Evolutionary conservation across 208 protist species (phyloP).

Genomic region (Trypanosoma congolense): DNA sequence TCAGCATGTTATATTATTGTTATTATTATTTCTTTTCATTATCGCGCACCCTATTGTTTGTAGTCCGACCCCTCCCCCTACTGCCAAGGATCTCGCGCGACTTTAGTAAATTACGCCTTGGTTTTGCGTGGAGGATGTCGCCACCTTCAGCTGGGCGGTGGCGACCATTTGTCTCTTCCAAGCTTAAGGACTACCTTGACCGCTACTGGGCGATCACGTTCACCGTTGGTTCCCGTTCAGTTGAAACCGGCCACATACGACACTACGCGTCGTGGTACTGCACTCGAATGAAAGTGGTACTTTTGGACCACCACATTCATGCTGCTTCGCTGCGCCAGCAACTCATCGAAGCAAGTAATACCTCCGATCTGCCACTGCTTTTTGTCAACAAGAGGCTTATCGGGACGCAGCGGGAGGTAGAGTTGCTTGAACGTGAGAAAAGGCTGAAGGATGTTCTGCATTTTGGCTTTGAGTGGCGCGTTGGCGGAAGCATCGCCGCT

Average conservation of each 20-base stretch:
- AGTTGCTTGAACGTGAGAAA: conserved; percentile 50
- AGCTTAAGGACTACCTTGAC: conserved; percentile 60
- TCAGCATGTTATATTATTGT: too few species aligned
- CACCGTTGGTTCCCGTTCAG: conserved; percentile 57
- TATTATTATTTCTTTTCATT: too few species aligned
- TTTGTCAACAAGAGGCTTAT: conserved; percentile 84
- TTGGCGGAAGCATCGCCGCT: conserved; percentile 19
- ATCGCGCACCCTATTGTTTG: too few species aligned
- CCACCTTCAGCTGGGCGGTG: conserved; percentile 23
- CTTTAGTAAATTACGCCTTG: too few species aligned
- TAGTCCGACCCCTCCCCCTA: too few species aligned
- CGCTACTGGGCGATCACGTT: conserved; percentile 85
- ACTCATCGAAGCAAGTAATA: conserved; percentile 35
- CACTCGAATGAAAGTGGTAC: conserved; percentile 78
- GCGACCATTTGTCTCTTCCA: conserved; percentile 54
- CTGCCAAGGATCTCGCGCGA: too few species aligned
- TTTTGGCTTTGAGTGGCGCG: conserved; percentile 89
- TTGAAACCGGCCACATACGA: conserved; percentile 80
- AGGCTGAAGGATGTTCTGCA: conserved; percentile 85
- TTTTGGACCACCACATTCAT: conserved; percentile 82
- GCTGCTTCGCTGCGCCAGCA: conserved; percentile 48
- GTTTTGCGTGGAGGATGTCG: neutral
- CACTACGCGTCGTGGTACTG: conserved; percentile 88
- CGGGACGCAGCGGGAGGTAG: conserved; percentile 65
- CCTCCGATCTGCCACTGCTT: conserved; percentile 58